Percentiles rank a stretch among this genome's conserved stretches.
phyloP scores from a whole-genome alignment of 192 early-diverging fungal genomes.

The Spizellomyces punctatus region DNA sequence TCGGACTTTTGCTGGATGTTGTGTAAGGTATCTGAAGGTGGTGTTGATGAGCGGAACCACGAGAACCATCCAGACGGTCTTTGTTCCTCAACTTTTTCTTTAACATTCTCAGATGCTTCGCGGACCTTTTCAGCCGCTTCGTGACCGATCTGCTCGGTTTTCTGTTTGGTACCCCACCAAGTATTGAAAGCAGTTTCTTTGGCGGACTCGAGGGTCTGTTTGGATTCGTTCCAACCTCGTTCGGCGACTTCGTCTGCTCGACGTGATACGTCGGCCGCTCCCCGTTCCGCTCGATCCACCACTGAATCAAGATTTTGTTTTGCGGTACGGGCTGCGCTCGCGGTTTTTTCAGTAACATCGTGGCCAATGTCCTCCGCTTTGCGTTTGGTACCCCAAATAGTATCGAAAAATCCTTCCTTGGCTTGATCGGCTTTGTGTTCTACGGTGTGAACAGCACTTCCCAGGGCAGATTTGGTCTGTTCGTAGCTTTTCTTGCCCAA shows the following conservation, averaged over 20 bases:
- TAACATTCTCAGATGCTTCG: slow-evolving; percentile 1
- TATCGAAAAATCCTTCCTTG: slow-evolving; percentile 1
- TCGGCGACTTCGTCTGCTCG: slow-evolving; percentile 19
- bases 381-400: slow-evolving; percentile 17
- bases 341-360: too few species aligned
- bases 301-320: too few species aligned
- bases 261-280: slow-evolving; percentile 20
- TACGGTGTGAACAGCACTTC: not conserved
- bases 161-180: slow-evolving; percentile 24
- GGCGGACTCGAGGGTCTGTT: slow-evolving; percentile 7
- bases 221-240: slow-evolving; percentile 1
- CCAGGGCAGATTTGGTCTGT: not conserved
- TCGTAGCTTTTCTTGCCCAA: not conserved
- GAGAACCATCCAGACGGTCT: slow-evolving; percentile 5
- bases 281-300: slow-evolving; percentile 4
- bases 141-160: not conserved
- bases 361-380: not conserved
- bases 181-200: slow-evolving; percentile 1
- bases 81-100: not conserved
- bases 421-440: slow-evolving; percentile 16
- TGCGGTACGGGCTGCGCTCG: too few species aligned
- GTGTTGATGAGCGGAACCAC: slow-evolving; percentile 6
- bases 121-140: slow-evolving; percentile 24
- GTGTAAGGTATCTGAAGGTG: slow-evolving; percentile 7
- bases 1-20: slow-evolving; percentile 8